Base-by-base conservation (phyloP, 192 early-diverging fungal species). In the Linnemannia hyalina region DNA sequence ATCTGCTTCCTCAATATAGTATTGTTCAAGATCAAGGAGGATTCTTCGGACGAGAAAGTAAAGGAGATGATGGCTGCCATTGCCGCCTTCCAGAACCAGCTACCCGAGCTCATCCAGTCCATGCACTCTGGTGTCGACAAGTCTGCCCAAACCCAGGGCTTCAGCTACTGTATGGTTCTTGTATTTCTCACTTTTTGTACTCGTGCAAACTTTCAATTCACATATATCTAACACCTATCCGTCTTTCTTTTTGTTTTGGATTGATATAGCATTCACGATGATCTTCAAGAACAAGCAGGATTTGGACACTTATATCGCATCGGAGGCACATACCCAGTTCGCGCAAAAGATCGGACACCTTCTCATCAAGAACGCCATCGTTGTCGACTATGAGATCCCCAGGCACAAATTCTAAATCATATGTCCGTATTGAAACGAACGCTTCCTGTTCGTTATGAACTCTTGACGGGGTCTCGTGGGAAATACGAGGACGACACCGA, bases 11-110 rank as follows among this genome's bases (percentile, higher is more conserved):
- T 29, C 4, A 15, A 65, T 26, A 6, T 16, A 65, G 60, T 65
- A 15, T 29, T 65, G 60, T 65, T 65, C 60, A 65, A 65, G 26
- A 32, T 65, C 10, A 65, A 32, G 29, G 60, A 65, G 11, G 60
- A 65, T 11, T 29, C 60, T 11, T 29, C 60, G 29, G 60, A 65
- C 60, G 60, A 65, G 7, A 65, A 65, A 29, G 60, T 9, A 32
- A 26, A 65, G 29, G 60, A 65, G 29, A 65, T 65, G 60, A 65
- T 65, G 60, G 3, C 29, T 35, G 60, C 60, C 60, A 65, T 65
- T 29, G 60, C 60, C 60, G 60, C 60, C 29, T 65, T 65, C 60
- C 60, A 65, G 60, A 65, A 29, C 60, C 60, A 65, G 60, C 60
- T 65, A 29, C 60, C 60, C 29, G 60, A 65, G 4, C 29, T 65